These are phyloP conservation scores for Platanus orientalis DNA, from an alignment of 164 flowering plant genomes.

Conservation along the genomic window DNA sequence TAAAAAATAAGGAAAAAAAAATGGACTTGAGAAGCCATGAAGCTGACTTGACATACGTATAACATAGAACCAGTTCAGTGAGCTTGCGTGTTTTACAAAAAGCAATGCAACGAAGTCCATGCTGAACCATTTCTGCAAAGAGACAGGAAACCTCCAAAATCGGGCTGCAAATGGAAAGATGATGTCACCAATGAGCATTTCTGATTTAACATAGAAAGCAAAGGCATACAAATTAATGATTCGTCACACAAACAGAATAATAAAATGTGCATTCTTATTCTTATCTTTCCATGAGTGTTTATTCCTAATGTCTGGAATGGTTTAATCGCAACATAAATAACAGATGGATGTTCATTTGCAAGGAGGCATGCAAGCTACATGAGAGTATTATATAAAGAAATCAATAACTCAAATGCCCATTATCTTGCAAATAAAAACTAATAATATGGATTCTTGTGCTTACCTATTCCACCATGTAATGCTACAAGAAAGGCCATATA, in stretches of 20 bases:
- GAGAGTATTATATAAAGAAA: background rate
- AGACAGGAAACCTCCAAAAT: conserved; percentile 68
- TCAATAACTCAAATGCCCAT: background rate
- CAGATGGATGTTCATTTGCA: background rate
- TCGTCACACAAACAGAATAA: conserved; percentile 6
- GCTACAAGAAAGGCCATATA: too few species aligned
- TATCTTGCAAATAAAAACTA: background rate
- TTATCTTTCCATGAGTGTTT: background rate
- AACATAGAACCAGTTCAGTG: conserved; percentile 80
- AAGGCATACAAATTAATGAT: background rate
- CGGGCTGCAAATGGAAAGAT: conserved; percentile 53
- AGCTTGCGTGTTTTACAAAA: conserved; percentile 95
- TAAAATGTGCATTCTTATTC: background rate
- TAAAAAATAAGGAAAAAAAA: background rate
- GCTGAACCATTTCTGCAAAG: conserved; percentile 96
- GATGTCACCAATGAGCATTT: background rate
- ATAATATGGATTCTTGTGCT: too few species aligned
- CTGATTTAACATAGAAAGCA: background rate
- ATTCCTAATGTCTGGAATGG: background rate
- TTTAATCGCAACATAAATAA: background rate
- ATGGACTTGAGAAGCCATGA: background rate
- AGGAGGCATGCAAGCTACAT: background rate
- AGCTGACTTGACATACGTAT: conserved; percentile 57
- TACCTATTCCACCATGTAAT: too few species aligned
- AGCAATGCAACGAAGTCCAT: conserved; percentile 91